Evolutionary conservation across 202 grass and related monocot species (phyloP), one percentile per base, ranked within the genome.

Genomic region (Hordeum pubiflorum): DNA sequence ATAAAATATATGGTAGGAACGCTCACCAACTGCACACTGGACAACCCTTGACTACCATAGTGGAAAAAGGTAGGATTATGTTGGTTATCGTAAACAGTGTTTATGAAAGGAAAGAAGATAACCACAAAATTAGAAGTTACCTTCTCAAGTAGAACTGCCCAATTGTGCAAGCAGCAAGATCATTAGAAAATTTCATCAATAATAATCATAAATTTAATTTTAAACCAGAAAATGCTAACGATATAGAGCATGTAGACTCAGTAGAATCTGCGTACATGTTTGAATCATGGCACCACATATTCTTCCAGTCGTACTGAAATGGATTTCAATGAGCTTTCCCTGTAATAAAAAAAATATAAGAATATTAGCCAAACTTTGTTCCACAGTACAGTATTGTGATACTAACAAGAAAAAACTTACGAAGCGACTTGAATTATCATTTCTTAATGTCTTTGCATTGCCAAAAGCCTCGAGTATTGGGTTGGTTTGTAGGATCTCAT

Each of bases 1-100:
- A 86, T 97, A 97, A 88, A 97, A 97, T 56, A 94, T 97, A 86
- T 97, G 95, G 82, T 97, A 97, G 12, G 92, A 93, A 40, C 95
- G 83, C 66, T 97, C 95, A 60, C 90, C 88, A 4, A 92, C 79
- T 34, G 86, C 86, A 89, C 74, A 93, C 72, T 97, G 95, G 84
- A 94, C 95, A 79, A 97, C 95, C 83, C 95, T 93, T 81, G 95
- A 97, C 95, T 97, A 89, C 14, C 82, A 44, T 69, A 69, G 61
- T 72, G 54, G 58, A 86, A 82, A 75, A 84, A 66, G 57, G 46
- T 22, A 11, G 72, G 77, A 40, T 78, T 60, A 89, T 69, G 37
- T 52, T 61, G 75, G 9, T 15, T 69, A 44, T 63, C 43, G 31
- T 75, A 40, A 75, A 85, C 2, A 55, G 2, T 15, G 22, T 38